Conservation (phyloP, 164 flowering plant species). For the Magnolia kwangsiensis region DNA sequence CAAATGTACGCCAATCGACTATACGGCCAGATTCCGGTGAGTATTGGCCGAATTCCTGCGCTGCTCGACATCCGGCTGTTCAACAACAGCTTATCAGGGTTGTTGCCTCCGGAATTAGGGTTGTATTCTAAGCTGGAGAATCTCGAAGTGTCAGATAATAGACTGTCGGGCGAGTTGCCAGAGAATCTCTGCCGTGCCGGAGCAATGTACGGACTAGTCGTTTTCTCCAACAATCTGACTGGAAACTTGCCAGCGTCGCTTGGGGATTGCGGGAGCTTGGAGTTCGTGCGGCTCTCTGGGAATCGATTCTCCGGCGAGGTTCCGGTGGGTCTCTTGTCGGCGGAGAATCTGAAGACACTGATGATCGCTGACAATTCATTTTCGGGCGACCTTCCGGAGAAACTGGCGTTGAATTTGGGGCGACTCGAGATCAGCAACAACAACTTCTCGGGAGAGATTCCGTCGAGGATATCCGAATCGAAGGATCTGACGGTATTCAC, state of each 20-base stretch:
- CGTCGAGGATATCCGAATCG: slow-evolving; percentile 29
- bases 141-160: slow-evolving; percentile 36
- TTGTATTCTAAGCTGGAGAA: slow-evolving; percentile 25
- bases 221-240: slow-evolving; percentile 44
- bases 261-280: slow-evolving; percentile 44
- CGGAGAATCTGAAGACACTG: slow-evolving; percentile 24
- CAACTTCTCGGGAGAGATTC: slow-evolving; percentile 54
- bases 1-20: slow-evolving; percentile 38
- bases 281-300: slow-evolving; percentile 26
- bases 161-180: slow-evolving; percentile 44
- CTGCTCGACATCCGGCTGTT: slow-evolving; percentile 31
- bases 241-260: slow-evolving; percentile 62
- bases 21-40: slow-evolving; percentile 42
- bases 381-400: slow-evolving; percentile 46
- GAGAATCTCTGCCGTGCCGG: slow-evolving; percentile 34
- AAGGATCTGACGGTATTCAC: slow-evolving; percentile 31
- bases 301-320: slow-evolving; percentile 55
- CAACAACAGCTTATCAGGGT: slow-evolving; percentile 37
- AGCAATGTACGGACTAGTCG: slow-evolving; percentile 30
- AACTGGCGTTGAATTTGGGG: slow-evolving; percentile 36
- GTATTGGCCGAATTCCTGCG: slow-evolving; percentile 27
- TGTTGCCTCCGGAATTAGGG: slow-evolving; percentile 48
- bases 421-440: slow-evolving; percentile 51
- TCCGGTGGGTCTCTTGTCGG: slow-evolving; percentile 48
- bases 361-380: slow-evolving; percentile 44